phyloP scores from a whole-genome alignment of 2,329 filamentous ascomycete genomes.

The Diaporthe capsici region DNA sequence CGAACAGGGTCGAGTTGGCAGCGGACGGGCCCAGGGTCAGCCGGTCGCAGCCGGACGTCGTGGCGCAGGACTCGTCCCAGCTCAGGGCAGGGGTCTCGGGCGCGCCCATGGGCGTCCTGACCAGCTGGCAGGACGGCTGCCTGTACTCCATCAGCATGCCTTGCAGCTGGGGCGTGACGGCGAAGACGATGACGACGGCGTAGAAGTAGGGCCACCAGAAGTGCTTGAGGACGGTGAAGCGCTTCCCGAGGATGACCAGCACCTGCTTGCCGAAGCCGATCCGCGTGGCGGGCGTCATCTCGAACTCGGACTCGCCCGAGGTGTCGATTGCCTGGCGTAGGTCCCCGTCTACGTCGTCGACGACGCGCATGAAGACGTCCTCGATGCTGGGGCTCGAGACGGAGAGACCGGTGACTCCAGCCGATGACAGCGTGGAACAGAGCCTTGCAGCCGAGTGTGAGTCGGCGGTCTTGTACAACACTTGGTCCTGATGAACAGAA shows the following conservation, averaged over 20 bases:
- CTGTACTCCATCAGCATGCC: not conserved
- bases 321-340: not conserved
- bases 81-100: not conserved
- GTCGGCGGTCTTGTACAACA: not conserved
- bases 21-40: not conserved
- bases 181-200: not conserved
- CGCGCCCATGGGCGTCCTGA: not conserved
- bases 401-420: not conserved
- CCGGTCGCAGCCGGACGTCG: not conserved
- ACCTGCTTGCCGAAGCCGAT: not conserved
- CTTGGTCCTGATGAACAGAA: not conserved
- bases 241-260: not conserved
- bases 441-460: not conserved
- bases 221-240: not conserved
- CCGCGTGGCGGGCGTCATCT: not conserved
- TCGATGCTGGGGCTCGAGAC: conserved; percentile 5
- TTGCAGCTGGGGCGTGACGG: conserved; percentile 1
- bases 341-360: conserved; percentile 8
- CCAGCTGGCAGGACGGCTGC: not conserved
- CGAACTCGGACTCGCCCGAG: not conserved
- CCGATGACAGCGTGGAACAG: not conserved
- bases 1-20: not conserved
- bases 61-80: not conserved
- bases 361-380: conserved; percentile 2
- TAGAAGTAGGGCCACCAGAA: conserved; percentile 14